Conservation (phyloP, 139 green algal genomes). For the Nannochloris sp. region DNA sequence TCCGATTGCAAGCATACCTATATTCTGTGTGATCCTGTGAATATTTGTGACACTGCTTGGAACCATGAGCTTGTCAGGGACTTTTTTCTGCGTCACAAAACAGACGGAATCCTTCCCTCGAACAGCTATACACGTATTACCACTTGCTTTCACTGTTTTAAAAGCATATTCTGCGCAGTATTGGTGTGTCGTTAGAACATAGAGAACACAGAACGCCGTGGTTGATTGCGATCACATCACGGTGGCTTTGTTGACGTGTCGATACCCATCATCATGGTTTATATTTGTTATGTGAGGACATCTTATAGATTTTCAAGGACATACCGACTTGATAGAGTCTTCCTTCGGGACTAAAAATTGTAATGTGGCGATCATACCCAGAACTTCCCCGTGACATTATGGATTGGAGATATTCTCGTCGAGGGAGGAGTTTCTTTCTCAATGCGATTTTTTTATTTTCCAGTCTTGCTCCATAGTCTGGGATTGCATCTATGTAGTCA, state of each 20-base stretch:
- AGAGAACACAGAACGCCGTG: too few species aligned
- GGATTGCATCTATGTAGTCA: too few species aligned
- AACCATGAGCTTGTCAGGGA: slow-evolving; percentile 94
- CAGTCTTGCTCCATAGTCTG: too few species aligned
- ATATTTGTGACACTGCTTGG: slow-evolving; percentile 75
- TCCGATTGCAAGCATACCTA: slow-evolving; percentile 90
- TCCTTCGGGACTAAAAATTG: slow-evolving; percentile 93
- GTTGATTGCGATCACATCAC: too few species aligned
- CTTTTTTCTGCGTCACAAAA: slow-evolving; percentile 69
- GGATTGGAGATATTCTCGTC: neutral
- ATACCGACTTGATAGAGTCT: slow-evolving; percentile 89
- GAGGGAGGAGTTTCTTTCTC: too few species aligned
- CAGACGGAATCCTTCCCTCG: slow-evolving; percentile 83
- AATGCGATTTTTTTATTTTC: too few species aligned
- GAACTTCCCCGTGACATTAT: slow-evolving; percentile 21
- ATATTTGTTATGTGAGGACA: neutral
- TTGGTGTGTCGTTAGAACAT: too few species aligned
- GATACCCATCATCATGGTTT: neutral
- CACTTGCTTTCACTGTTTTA: slow-evolving; percentile 86
- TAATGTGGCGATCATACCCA: slow-evolving; percentile 92
- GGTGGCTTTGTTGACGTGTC: neutral
- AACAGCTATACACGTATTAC: slow-evolving; percentile 87
- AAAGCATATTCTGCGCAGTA: slow-evolving; percentile 93
- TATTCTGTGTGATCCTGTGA: slow-evolving; percentile 81
- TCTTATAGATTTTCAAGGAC: neutral